Percentiles rank a stretch among this genome's conserved stretches.
Evolutionary conservation across 108 stramenopile genomes (phyloP).

Genomic region (Aurantiochytrium sp.): DNA sequence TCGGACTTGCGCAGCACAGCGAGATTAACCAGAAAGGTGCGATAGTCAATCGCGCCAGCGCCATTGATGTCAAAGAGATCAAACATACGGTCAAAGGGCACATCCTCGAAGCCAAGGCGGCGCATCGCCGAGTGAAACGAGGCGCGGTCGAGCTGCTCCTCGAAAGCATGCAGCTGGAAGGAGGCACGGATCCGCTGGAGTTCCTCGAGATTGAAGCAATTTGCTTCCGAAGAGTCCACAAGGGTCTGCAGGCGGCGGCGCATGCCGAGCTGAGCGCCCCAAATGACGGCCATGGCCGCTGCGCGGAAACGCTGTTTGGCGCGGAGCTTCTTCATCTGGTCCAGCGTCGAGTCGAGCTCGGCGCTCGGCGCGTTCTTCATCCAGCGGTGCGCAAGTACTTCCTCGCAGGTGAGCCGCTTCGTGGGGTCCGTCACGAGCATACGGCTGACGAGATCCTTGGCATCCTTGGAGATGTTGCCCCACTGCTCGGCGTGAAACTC

Average conservation of each 20-base stretch:
- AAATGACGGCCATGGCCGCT: conserved; percentile 10
- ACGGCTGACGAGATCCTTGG: conserved; percentile 41
- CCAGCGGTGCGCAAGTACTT: conserved; percentile 34
- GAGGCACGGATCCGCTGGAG: neutral
- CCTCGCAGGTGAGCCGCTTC: conserved; percentile 35
- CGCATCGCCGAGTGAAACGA: neutral
- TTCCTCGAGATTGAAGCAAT: neutral
- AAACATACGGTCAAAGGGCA: conserved; percentile 5
- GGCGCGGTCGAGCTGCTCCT: neutral
- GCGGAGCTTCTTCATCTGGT: neutral
- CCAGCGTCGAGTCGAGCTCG: neutral
- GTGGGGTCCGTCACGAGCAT: conserved; percentile 39
- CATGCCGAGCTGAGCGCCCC: conserved; percentile 11
- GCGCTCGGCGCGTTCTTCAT: neutral
- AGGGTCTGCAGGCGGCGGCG: neutral
- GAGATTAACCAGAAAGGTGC: neutral
- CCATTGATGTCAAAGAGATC: conserved; percentile 4
- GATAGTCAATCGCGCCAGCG: neutral
- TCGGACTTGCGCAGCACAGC: neutral
- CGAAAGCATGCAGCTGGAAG: neutral
- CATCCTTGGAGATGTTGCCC: conserved; percentile 30
- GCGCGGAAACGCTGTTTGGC: neutral
- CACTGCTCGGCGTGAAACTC: conserved; percentile 38
- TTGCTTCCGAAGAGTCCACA: neutral
- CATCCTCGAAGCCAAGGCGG: neutral